Conservation (phyloP, 176 grass and related monocot species). For the Alopecurus myosuroides region DNA sequence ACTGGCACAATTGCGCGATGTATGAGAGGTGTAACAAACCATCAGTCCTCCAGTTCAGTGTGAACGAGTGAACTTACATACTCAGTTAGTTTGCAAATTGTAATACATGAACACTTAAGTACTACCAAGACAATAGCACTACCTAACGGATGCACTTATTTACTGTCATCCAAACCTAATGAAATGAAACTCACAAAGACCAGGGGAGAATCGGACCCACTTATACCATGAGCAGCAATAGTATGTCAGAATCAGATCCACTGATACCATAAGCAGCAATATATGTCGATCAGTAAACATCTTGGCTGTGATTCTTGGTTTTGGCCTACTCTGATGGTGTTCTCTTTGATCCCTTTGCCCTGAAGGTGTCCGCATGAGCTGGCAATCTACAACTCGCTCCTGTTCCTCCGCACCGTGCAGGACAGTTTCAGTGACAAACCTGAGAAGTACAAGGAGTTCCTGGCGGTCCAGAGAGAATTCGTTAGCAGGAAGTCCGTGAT, state of each 20-base stretch:
- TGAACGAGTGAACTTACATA: not conserved
- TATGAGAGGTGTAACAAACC: not conserved
- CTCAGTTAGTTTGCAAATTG: not conserved
- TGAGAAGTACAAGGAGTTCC: not conserved
- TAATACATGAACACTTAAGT: not conserved
- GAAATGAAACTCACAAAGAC: not conserved
- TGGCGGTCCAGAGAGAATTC: not conserved
- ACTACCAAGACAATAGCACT: not conserved
- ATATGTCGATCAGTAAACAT: too few relatives aligned
- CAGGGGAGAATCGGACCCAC: not conserved
- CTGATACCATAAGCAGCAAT: too few relatives aligned
- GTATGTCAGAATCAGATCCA: too few relatives aligned
- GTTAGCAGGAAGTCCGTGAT: not conserved
- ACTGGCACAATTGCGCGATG: not conserved
- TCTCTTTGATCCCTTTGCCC: not conserved
- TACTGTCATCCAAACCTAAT: not conserved
- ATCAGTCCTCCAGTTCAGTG: not conserved
- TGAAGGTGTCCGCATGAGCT: not conserved
- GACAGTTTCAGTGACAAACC: not conserved
- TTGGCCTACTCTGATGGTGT: not conserved
- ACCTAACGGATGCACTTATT: not conserved
- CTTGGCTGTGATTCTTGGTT: too few relatives aligned
- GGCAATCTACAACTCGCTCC: not conserved
- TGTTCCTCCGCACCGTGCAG: not conserved
- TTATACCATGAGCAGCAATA: not conserved